A percentile compares a stretch with the other conserved stretches of the same genome.
Conservation (phyloP, 441 rosid genomes). For the Populus hybrid region DNA sequence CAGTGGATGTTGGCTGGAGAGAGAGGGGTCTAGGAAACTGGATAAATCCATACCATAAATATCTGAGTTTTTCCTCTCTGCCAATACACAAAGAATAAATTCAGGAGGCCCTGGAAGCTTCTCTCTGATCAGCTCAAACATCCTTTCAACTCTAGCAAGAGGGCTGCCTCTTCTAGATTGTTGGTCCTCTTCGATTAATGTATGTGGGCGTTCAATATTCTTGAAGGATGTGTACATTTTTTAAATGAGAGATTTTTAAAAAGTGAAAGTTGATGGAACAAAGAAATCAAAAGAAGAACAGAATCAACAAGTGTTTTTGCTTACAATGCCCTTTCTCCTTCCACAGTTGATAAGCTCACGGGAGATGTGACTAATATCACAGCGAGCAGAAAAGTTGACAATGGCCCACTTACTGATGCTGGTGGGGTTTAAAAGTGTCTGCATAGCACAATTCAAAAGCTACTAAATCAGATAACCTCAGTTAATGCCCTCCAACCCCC, state of each 20-base stretch:
- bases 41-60: conserved; percentile 58
- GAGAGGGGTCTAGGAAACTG: conserved; percentile 1
- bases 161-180: conserved; percentile 49
- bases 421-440: conserved; percentile 55
- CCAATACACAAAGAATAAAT: conserved; percentile 77
- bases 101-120: conserved; percentile 62
- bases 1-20: neutral
- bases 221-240: conserved; percentile 24
- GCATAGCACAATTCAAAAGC: conserved; percentile 16
- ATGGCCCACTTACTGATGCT: conserved; percentile 63
- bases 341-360: conserved; percentile 79
- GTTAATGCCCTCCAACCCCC: no score
- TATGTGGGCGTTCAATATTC: conserved; percentile 73
- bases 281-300: conserved; percentile 1
- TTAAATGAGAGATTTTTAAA: no score
- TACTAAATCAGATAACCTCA: neutral
- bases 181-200: conserved; percentile 76
- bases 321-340: conserved; percentile 80
- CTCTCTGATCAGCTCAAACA: conserved; percentile 57
- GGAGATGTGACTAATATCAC: conserved; percentile 67
- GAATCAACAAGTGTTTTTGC: conserved; percentile 24
- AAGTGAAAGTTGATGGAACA: neutral
- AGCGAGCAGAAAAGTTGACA: conserved; percentile 90
- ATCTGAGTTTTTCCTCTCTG: conserved; percentile 80
- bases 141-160: conserved; percentile 69